Conservation (phyloP, 148 eudicot species). For the Nyssa sinensis region DNA sequence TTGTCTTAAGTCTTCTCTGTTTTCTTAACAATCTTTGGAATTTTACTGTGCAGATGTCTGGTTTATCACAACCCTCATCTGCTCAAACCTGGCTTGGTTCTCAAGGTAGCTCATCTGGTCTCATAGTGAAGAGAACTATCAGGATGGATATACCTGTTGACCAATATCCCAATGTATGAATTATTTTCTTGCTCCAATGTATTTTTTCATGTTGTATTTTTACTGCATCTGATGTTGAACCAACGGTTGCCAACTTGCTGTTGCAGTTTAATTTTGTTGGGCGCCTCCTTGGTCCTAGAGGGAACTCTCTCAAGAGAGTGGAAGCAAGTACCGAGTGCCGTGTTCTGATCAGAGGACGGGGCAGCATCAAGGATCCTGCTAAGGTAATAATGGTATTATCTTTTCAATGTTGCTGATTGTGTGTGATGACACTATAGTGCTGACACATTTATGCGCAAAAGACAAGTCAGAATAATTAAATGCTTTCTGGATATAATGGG, state of each 20-base stretch:
- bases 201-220: slow-evolving; percentile 8
- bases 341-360: slow-evolving; percentile 95
- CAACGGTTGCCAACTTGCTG: slow-evolving; percentile 4
- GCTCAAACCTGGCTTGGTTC: slow-evolving; percentile 81
- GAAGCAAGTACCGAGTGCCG: slow-evolving; percentile 96
- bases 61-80: slow-evolving; percentile 69
- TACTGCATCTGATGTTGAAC: slow-evolving; percentile 11
- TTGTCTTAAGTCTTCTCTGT: slow-evolving; percentile 1
- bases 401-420: background rate
- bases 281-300: slow-evolving; percentile 98
- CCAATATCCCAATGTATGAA: slow-evolving; percentile 81
- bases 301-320: slow-evolving; percentile 94
- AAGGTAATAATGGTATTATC: slow-evolving; percentile 48
- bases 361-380: slow-evolving; percentile 94
- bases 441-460: background rate
- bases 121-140: slow-evolving; percentile 85
- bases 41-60: slow-evolving; percentile 64
- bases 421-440: background rate
- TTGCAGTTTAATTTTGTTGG: slow-evolving; percentile 97
- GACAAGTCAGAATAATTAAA: background rate
- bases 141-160: slow-evolving; percentile 96
- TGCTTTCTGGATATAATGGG: slow-evolving; percentile 4
- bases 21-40: slow-evolving; percentile 15
- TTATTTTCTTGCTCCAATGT: slow-evolving; percentile 14
- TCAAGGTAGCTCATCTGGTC: slow-evolving; percentile 80